These are phyloP conservation scores for Gossypium anomalum DNA, from an alignment of 345 rosid genomes.

Conservation along the genomic window DNA sequence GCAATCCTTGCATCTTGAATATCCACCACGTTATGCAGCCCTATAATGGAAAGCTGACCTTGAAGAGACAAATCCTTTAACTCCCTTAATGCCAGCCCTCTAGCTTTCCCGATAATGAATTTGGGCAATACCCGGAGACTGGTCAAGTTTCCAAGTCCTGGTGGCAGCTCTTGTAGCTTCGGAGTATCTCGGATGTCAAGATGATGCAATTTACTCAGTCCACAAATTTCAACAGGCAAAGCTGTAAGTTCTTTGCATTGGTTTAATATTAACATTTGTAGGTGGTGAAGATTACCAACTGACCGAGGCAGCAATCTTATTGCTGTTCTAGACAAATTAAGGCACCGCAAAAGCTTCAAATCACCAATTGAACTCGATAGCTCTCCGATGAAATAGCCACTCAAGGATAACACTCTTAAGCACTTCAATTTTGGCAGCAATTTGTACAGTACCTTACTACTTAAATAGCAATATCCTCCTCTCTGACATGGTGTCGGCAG, in stretches of 20 bases:
- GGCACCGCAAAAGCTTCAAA: constrained; percentile 22
- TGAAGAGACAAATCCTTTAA: constrained; percentile 13
- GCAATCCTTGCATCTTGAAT: constrained; percentile 19
- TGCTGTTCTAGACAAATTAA: constrained; percentile 19
- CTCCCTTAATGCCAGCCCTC: constrained; percentile 17
- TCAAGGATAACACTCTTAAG: constrained; percentile 21
- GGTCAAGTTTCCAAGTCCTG: constrained; percentile 16
- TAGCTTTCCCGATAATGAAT: constrained; percentile 14
- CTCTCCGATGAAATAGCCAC: constrained; percentile 6
- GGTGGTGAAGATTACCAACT: not conserved
- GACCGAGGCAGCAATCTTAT: constrained; percentile 25
- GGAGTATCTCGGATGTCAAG: constrained; percentile 20
- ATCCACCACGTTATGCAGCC: constrained; percentile 19
- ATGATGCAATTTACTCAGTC: constrained; percentile 7
- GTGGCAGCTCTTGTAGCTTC: constrained; percentile 23
- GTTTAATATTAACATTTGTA: constrained; percentile 12
- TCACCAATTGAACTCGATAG: constrained; percentile 18
- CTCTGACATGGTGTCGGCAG: not conserved
- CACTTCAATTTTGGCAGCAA: constrained; percentile 12
- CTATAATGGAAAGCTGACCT: constrained; percentile 17
- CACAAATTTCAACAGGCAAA: constrained; percentile 5
- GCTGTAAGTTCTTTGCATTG: constrained; percentile 5
- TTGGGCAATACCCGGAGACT: constrained; percentile 15
- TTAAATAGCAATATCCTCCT: not conserved
- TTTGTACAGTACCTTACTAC: not conserved